Conservation (phyloP, 805 yeast genomes). For the Starmerella davenportii region DNA sequence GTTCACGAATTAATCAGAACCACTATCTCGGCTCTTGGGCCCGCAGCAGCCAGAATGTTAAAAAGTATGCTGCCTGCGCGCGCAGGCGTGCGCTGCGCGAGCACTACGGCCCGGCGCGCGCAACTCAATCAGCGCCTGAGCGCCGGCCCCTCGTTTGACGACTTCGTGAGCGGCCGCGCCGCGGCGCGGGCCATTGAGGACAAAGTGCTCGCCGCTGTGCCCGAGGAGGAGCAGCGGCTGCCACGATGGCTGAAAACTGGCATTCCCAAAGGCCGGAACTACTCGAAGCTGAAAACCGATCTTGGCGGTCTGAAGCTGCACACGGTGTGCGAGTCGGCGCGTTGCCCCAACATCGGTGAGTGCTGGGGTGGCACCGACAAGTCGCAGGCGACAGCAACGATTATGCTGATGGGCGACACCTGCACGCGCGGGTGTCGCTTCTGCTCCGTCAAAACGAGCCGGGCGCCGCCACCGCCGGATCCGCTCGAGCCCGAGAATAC, state of each 20-base stretch:
- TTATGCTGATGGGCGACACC: constrained; percentile 95
- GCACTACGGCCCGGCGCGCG: not conserved
- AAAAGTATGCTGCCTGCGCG: too few species aligned
- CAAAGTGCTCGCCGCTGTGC: constrained; percentile 35
- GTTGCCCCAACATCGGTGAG: constrained; percentile 98
- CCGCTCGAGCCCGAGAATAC: constrained; percentile 96
- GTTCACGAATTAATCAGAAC: too few species aligned
- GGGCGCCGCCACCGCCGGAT: constrained; percentile 76
- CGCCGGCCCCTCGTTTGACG: constrained; percentile 85
- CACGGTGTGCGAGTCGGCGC: constrained; percentile 96
- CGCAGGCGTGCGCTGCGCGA: too few species aligned
- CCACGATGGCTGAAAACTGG: constrained; percentile 93
- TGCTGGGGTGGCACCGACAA: constrained; percentile 96
- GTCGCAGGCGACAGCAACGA: constrained; percentile 89
- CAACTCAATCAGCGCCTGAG: not conserved
- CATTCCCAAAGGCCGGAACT: constrained; percentile 86
- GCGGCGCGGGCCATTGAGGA: constrained; percentile 37
- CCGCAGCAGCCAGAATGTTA: too few species aligned
- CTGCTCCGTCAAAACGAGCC: constrained; percentile 86
- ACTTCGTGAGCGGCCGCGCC: constrained; percentile 71
- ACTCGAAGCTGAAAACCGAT: constrained; percentile 63
- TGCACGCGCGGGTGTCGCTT: constrained; percentile 99
- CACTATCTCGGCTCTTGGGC: too few species aligned
- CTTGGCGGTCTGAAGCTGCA: constrained; percentile 74
- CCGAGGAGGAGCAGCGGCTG: constrained; percentile 33